phyloP scores from a whole-genome alignment of 306 rosid genomes.

The Fragaria iinumae region DNA sequence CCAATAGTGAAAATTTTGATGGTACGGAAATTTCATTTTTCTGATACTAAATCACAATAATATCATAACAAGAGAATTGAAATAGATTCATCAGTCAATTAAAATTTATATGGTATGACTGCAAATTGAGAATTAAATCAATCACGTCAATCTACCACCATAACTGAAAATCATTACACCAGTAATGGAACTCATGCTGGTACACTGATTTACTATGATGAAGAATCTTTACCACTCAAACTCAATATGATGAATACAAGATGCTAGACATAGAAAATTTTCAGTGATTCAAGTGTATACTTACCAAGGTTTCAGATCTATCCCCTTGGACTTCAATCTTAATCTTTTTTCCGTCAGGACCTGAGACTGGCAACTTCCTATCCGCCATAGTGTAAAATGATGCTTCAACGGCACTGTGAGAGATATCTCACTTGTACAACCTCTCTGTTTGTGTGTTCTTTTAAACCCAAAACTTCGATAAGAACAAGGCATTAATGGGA shows the following conservation, averaged over 20 bases:
- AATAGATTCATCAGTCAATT: not conserved
- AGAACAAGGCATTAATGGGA: conserved; percentile 15
- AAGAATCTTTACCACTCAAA: not conserved
- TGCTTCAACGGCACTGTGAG: not conserved
- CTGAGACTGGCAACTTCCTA: not conserved
- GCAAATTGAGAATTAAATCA: not conserved
- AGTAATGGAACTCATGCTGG: not conserved
- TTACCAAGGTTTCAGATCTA: conserved; percentile 16
- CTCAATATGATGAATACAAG: not conserved
- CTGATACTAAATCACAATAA: not conserved
- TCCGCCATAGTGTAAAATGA: conserved; percentile 13
- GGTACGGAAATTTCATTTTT: not conserved
- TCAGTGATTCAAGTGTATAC: not conserved
- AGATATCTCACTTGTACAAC: not conserved
- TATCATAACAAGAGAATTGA: not conserved
- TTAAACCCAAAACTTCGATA: not conserved
- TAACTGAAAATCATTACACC: not conserved
- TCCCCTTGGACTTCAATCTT: conserved; percentile 11
- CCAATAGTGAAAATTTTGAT: not conserved
- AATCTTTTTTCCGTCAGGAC: conserved; percentile 6
- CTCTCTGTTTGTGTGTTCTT: not conserved
- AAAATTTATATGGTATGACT: not conserved
- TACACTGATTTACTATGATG: not conserved
- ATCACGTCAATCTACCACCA: not conserved
- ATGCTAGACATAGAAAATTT: not conserved